These are phyloP conservation scores for Zoysia japonica DNA, from an alignment of 176 grass and related monocot genomes.

Conservation along the genomic window DNA sequence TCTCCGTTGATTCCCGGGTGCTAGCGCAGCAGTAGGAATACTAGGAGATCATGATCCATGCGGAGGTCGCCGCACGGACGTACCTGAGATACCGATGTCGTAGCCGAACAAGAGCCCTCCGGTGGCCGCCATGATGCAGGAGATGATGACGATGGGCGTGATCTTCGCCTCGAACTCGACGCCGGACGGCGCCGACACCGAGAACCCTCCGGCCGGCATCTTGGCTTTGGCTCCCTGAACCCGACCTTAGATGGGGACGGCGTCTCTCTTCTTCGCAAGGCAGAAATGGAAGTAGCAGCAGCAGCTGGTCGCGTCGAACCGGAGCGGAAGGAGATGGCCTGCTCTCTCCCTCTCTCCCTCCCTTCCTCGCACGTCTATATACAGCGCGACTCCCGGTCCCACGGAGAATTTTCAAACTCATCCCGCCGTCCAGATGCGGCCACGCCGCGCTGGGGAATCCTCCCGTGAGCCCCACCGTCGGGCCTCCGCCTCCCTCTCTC, in stretches of 20 bases:
- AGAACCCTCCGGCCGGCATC: conserved; percentile 81
- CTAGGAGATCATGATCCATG: no score
- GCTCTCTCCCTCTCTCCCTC: no score
- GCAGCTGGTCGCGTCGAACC: no score
- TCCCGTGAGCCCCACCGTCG: not conserved
- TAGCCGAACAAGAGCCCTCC: conserved; percentile 95
- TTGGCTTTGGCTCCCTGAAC: not conserved
- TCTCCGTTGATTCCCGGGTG: not conserved
- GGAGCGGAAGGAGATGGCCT: conserved; percentile 2
- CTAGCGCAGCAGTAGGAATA: not conserved
- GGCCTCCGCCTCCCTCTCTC: no score
- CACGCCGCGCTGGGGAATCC: not conserved
- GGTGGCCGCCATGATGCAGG: conserved; percentile 94
- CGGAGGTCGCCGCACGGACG: not conserved
- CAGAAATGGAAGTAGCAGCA: not conserved
- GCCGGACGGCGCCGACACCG: conserved; percentile 64
- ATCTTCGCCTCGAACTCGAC: conserved; percentile 95
- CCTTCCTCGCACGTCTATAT: not conserved
- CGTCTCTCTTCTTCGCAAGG: not conserved
- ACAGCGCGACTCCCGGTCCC: conserved; percentile 13
- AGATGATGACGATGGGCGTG: conserved; percentile 81
- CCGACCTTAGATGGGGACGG: not conserved
- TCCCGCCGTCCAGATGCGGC: not conserved
- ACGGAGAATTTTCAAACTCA: conserved; percentile 42
- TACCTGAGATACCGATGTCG: conserved; percentile 90